Evolutionary conservation across 2,329 filamentous ascomycete genomes (phyloP).

Genomic region (Talaromyces sp.): DNA sequence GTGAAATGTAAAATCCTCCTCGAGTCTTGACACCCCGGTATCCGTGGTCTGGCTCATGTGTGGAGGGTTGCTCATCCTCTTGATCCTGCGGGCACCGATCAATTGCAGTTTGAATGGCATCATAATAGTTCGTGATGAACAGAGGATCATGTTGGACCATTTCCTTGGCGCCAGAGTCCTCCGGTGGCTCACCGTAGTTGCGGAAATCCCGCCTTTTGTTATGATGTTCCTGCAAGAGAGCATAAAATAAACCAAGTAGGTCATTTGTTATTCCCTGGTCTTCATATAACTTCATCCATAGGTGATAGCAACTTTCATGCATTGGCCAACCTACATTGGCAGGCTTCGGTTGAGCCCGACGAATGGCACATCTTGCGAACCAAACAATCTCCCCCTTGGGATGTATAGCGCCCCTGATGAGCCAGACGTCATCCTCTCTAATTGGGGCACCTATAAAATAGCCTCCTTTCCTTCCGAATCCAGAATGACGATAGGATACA

Average conservation of each 20-base stretch:
- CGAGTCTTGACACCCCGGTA: neutral
- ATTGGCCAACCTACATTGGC: conserved; percentile 7
- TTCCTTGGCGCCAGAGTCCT: neutral
- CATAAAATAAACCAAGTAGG: neutral
- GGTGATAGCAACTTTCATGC: conserved; percentile 9
- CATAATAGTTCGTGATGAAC: neutral
- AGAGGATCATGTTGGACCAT: neutral
- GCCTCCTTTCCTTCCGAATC: neutral
- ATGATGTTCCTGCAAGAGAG: neutral
- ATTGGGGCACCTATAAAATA: conserved; percentile 2
- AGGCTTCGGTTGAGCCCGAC: neutral
- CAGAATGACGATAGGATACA: conserved; percentile 3
- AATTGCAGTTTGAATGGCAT: neutral
- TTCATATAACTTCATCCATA: neutral
- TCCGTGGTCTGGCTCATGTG: neutral
- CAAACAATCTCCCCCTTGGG: neutral
- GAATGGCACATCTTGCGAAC: neutral
- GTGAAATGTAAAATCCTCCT: conserved; percentile 3
- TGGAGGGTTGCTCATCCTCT: no score
- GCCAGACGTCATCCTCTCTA: neutral
- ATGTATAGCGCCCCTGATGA: neutral
- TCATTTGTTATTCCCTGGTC: neutral
- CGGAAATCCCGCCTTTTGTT: neutral
- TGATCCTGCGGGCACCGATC: neutral
- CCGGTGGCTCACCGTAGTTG: neutral